Evolutionary conservation across 345 rosid genomes (phyloP), one percentile per base, ranked within the genome.

Genomic region (Cardamine occulta): DNA sequence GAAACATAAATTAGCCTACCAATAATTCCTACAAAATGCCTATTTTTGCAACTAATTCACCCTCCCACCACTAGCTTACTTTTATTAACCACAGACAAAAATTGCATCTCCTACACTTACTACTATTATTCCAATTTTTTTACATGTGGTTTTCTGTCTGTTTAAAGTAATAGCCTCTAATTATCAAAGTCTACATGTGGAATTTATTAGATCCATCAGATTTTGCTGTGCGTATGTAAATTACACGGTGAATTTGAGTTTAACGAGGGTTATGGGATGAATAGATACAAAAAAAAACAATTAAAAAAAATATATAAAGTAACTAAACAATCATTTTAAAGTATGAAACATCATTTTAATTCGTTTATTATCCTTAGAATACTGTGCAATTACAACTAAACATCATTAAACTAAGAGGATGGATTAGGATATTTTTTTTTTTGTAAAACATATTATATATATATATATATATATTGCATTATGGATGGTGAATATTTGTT

Each of bases 21-120:
- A 76, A 63, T 76, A 62, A 77, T 77, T 64, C 62, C 63, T 58
- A 40, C 34, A 8, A 67, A 74, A 67, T 59, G 68, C 29, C 74
- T 68, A 60, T 51, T 42, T 3, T 67, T 62, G 64, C 70, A 62
- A 62, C 58, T 61, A 44, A 76, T 69, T 62, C 10, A 76, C 70
- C 70, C 65, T 65, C 28, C 51, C 34, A 49, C 73, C 79, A 67
- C 73, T 75, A 67, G 58, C 51, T 69, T 63, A 15, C 79, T 68
- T 76, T 61, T 42, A 14, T 17, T 26, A 53, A 62, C 74, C 58
- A 62, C 58, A 61, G 70, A 62, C 80, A 61, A 56, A 64, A 45
- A 24, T 8, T 63, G 66, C 62, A 70, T 77, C 58, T 69, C 68
- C 21, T 53, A 39, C 58, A 40, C 64, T 53, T 61, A 31, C 45